Base-by-base conservation (phyloP, 495 filamentous ascomycete genomes). In the Lasiosphaeris hirsuta region DNA sequence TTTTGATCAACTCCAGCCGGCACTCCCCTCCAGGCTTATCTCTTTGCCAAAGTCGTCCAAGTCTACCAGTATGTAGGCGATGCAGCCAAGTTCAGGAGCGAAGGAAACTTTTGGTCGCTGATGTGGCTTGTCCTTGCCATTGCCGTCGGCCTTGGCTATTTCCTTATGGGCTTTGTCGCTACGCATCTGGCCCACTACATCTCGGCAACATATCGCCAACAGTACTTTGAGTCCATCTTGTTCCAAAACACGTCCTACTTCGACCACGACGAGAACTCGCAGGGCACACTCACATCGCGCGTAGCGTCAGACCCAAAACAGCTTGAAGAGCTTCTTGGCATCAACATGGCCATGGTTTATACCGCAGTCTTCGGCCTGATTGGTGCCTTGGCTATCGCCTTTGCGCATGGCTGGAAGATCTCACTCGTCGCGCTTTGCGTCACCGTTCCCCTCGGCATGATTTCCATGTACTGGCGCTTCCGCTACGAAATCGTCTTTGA, bases 81-180 rank as follows among this genome's bases (percentile, higher is more conserved):
- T 30, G 2, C 23, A 10, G 63, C 63, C 6, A 70, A 71, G 4
- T 79, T 81, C 34, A 52, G 65, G 11, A 72, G 71, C 7, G 59
- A 61, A 52, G 64, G 65, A 4, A 58, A 72, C 2, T 84, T 86
- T 57, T 86, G 81, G 81, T 73, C 79, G 10, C 62, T 85, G 14
- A 83, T 84, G 77, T 86, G 86, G 60, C 78, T 84, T 50, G 67
- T 78, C 6, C 69, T 85, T 0, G 80, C 79, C 18, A 61, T 78
- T 2, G 75, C 65, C 38, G 70, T 78, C 7, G 72, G 66, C 1
- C 37, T 76, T 10, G 72, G 71, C 52, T 85, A 83, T 54, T 73
- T 72, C 34, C 45, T 69, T 2, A 58, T 86, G 2, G 81, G 80
- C 34, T 81, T 63, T 73, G 19, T 70, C 77, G 2, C 78, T 72